A percentile compares a stretch with the other conserved stretches of the same genome.
phyloP scores from a whole-genome alignment of 768 basidiomycete species.

The Tulasnella sp. region DNA sequence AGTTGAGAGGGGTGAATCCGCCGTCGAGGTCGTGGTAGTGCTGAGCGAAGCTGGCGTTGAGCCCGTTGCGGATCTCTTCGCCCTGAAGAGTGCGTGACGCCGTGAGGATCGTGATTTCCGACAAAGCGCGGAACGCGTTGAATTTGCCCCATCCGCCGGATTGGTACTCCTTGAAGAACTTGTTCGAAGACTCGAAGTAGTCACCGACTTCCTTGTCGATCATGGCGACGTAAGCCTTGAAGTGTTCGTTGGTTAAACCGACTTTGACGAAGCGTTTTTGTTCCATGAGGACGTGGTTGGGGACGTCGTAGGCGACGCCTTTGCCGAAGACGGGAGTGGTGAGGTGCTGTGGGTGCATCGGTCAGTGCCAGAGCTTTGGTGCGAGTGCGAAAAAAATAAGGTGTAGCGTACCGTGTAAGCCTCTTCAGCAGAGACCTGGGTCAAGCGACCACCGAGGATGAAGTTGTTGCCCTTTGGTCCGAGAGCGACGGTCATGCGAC shows the following conservation, averaged over 20 bases:
- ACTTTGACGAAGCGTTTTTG: constrained; percentile 98
- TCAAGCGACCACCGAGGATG: constrained; percentile 85
- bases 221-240: constrained; percentile 73
- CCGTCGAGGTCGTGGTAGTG: constrained; percentile 84
- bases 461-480: constrained; percentile 91
- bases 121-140: constrained; percentile 57
- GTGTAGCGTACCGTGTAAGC: constrained; percentile 64
- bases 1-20: constrained; percentile 93
- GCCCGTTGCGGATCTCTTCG: constrained; percentile 62
- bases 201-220: constrained; percentile 64
- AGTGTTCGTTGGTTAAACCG: constrained; percentile 84
- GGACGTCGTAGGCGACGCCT: constrained; percentile 94
- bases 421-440: constrained; percentile 88
- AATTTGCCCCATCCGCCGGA: constrained; percentile 67
- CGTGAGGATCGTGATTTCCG: constrained; percentile 90
- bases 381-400: background rate
- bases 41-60: constrained; percentile 75
- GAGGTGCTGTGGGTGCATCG: constrained; percentile 44
- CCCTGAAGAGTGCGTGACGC: constrained; percentile 92
- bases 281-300: constrained; percentile 95
- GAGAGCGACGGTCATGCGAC: constrained; percentile 81
- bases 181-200: constrained; percentile 51
- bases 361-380: constrained; percentile 13
- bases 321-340: constrained; percentile 95
- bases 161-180: constrained; percentile 50